These are phyloP conservation scores for Phytophthora syringae DNA, from an alignment of 352 stramenopile genomes.

Conservation along the genomic window DNA sequence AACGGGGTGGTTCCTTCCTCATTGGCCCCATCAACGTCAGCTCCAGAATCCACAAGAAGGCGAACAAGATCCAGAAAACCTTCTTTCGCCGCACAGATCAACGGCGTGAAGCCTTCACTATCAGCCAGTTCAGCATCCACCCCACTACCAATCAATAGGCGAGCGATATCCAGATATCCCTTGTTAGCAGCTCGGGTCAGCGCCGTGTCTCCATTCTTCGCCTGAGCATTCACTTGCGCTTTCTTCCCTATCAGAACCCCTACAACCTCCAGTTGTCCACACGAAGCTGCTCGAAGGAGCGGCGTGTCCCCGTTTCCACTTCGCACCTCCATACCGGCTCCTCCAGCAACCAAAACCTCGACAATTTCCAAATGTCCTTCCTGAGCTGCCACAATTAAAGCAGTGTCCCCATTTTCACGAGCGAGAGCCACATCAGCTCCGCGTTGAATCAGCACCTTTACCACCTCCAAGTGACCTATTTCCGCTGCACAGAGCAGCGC, in stretches of 20 bases:
- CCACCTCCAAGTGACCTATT: not conserved
- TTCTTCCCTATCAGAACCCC: not conserved
- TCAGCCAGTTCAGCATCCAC: constrained; percentile 4
- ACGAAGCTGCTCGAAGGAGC: not conserved
- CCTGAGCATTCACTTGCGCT: not conserved
- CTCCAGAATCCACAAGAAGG: not conserved
- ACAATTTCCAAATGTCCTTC: not conserved
- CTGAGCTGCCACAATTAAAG: not conserved
- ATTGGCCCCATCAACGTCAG: not conserved
- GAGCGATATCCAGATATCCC: not conserved
- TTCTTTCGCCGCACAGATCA: constrained; percentile 1
- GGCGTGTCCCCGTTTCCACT: not conserved
- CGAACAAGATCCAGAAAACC: not conserved
- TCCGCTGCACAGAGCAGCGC: not conserved
- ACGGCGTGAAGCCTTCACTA: constrained; percentile 10
- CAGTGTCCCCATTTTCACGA: not conserved
- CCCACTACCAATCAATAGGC: constrained; percentile 8
- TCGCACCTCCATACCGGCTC: not conserved
- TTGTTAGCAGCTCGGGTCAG: not conserved
- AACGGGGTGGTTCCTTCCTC: not conserved
- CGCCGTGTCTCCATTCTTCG: not conserved
- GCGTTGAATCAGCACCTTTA: not conserved
- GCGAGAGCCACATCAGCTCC: not conserved
- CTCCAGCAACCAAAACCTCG: not conserved
- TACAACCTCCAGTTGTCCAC: not conserved